Evolutionary conservation across 2,329 filamentous ascomycete species (phyloP).

Genomic region (Metarhizium rileyi): DNA sequence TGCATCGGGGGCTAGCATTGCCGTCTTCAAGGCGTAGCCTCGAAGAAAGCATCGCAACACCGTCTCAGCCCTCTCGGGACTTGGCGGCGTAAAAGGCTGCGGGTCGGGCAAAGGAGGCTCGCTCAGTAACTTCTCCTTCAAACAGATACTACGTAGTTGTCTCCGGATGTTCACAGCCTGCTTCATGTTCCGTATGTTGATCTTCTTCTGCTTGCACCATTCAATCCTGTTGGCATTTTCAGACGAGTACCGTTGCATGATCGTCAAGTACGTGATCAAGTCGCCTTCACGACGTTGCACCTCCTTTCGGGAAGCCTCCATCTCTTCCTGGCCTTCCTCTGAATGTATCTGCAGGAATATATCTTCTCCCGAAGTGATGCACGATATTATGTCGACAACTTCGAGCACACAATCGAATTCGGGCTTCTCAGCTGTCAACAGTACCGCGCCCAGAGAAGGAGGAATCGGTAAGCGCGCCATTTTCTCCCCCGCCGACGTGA

Average conservation of each 20-base stretch:
- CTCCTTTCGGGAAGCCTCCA: constrained; percentile 44
- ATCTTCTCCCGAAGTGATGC: constrained; percentile 52
- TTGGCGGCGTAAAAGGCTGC: constrained; percentile 44
- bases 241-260: constrained; percentile 50
- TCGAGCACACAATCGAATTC: constrained; percentile 67
- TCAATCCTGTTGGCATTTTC: constrained; percentile 43
- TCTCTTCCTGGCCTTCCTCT: constrained; percentile 45
- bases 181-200: constrained; percentile 52
- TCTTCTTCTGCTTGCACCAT: constrained; percentile 49
- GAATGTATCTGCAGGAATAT: constrained; percentile 51
- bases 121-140: constrained; percentile 39
- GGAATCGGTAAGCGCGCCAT: constrained; percentile 80
- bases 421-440: constrained; percentile 66
- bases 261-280: constrained; percentile 53
- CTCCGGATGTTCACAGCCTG: constrained; percentile 52
- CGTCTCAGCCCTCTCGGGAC: constrained; percentile 42
- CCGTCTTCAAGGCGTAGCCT: constrained; percentile 52
- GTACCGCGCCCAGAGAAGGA: constrained; percentile 68
- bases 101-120: constrained; percentile 40
- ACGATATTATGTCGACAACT: constrained; percentile 72
- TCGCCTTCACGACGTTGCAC: constrained; percentile 54
- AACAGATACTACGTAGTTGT: constrained; percentile 48
- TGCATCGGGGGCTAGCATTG: constrained; percentile 48
- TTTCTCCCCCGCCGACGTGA: constrained; percentile 63
- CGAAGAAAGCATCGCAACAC: constrained; percentile 53